Conservation (phyloP, 768 basidiomycete species). For the Collybiopsis confluens region DNA sequence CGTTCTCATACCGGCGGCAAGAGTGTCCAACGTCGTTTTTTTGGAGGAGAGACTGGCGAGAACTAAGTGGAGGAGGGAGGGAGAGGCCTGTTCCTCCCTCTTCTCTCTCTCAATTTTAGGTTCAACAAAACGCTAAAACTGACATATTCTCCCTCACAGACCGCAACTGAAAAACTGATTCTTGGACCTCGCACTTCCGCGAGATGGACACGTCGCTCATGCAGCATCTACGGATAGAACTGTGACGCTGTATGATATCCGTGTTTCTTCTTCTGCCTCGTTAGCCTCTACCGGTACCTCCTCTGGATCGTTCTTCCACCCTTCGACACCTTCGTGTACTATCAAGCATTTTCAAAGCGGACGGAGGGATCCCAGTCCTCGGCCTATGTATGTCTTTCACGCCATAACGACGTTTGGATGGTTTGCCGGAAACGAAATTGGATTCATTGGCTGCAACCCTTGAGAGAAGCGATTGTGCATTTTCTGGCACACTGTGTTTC, state of each 20-base stretch:
- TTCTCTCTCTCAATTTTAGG: slow-evolving; percentile 2
- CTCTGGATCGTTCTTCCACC: slow-evolving; percentile 47
- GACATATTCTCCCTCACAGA: slow-evolving; percentile 41
- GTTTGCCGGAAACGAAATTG: too few relatives aligned
- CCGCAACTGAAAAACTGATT: slow-evolving; percentile 72
- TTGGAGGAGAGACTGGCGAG: too few relatives aligned
- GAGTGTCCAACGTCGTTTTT: slow-evolving; percentile 75
- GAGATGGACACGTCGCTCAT: slow-evolving; percentile 42
- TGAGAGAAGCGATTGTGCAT: too few relatives aligned
- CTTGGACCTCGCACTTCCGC: slow-evolving; percentile 51
- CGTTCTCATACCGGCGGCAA: slow-evolving; percentile 80
- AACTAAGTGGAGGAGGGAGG: slow-evolving; percentile 30
- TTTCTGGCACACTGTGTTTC: too few relatives aligned
- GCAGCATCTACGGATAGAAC: slow-evolving; percentile 74
- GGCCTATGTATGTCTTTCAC: too few relatives aligned
- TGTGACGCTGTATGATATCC: slow-evolving; percentile 66
- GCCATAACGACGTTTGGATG: too few relatives aligned
- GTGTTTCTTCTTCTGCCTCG: slow-evolving; percentile 32
- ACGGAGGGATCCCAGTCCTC: too few relatives aligned
- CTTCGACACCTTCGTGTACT: slow-evolving; percentile 65
- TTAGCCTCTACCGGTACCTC: slow-evolving; percentile 27
- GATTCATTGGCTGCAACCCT: too few relatives aligned
- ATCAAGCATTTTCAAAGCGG: too few relatives aligned
- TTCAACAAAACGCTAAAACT: not conserved
- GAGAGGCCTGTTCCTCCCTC: not conserved